A percentile compares a stretch with the other conserved stretches of the same genome.
Evolutionary conservation across 805 yeast species (phyloP).

Genomic region (Yarrowia osloensis): DNA sequence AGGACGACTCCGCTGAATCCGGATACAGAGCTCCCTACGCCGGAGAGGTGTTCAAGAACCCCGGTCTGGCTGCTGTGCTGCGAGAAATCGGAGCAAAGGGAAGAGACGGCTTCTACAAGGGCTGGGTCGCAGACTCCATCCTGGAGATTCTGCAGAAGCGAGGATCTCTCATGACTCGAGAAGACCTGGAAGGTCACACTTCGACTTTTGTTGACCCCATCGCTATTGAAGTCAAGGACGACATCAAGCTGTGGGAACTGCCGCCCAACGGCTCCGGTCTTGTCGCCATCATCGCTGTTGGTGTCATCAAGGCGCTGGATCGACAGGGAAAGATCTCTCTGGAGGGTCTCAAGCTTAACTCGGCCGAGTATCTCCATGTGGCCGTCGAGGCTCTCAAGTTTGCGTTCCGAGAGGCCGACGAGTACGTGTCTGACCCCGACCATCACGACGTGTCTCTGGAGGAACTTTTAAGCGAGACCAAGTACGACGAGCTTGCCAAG

Average conservation of each 20-base stretch:
- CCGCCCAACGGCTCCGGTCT: constrained; percentile 86
- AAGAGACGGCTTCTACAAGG: constrained; percentile 67
- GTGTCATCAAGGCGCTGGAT: constrained; percentile 60
- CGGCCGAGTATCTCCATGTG: constrained; percentile 67
- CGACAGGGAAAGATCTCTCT: constrained; percentile 49
- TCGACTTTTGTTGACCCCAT: constrained; percentile 70
- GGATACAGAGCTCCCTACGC: constrained; percentile 50
- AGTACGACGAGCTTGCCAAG: constrained; percentile 53
- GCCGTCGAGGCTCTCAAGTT: constrained; percentile 71
- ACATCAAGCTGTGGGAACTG: constrained; percentile 68
- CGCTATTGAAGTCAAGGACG: constrained; percentile 45
- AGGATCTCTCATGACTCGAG: constrained; percentile 58
- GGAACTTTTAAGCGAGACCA: constrained; percentile 51
- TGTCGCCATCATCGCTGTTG: constrained; percentile 71
- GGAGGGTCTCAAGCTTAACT: constrained; percentile 53
- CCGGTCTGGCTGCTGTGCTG: constrained; percentile 55
- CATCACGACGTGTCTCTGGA: constrained; percentile 44
- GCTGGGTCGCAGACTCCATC: constrained; percentile 67
- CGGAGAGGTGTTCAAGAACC: constrained; percentile 61
- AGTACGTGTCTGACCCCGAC: constrained; percentile 63
- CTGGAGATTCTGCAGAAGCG: constrained; percentile 53
- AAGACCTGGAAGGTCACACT: constrained; percentile 59
- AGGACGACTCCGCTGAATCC: constrained; percentile 34
- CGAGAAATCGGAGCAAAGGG: constrained; percentile 57
- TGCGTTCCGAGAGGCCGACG: constrained; percentile 74